Conservation (phyloP, 345 rosid genomes). For the Pistacia atlantica region DNA sequence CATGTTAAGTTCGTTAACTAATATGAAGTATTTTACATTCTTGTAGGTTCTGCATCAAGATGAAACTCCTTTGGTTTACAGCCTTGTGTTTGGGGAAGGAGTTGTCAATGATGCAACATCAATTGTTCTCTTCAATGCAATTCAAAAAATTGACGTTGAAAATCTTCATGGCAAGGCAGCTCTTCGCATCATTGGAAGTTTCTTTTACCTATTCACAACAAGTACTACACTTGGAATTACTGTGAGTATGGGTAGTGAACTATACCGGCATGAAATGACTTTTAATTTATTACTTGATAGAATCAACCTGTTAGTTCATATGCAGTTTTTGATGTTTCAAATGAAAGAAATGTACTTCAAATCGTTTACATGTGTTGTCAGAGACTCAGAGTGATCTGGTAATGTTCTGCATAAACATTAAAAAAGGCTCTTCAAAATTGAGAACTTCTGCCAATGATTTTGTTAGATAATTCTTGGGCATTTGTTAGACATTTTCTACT, state of each 20-base stretch:
- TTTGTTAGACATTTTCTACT: not conserved
- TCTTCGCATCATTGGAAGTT: slow-evolving; percentile 56
- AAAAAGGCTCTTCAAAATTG: not conserved
- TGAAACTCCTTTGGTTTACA: slow-evolving; percentile 80
- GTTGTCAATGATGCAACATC: slow-evolving; percentile 96
- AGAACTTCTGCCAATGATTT: not conserved
- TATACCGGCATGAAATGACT: not conserved
- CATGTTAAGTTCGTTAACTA: not conserved
- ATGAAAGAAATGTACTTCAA: not conserved
- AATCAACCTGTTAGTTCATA: not conserved
- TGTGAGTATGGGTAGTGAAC: slow-evolving; percentile 42
- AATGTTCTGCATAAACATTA: not conserved
- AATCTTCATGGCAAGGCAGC: slow-evolving; percentile 43
- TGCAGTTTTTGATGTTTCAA: not conserved
- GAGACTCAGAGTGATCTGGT: not conserved
- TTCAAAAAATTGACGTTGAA: slow-evolving; percentile 71
- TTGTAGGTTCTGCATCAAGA: slow-evolving; percentile 85
- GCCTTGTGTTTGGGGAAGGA: slow-evolving; percentile 95
- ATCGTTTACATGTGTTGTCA: not conserved
- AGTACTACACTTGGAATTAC: slow-evolving; percentile 77
- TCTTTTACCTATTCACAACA: slow-evolving; percentile 68
- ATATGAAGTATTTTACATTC: not conserved
- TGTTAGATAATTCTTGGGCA: not conserved
- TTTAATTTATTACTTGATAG: not conserved
- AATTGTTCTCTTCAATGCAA: slow-evolving; percentile 76